Evolutionary conservation across 1,284 basidiomycete species (phyloP), one percentile per base, ranked within the genome.

Genomic region (Puccinia horiana): DNA sequence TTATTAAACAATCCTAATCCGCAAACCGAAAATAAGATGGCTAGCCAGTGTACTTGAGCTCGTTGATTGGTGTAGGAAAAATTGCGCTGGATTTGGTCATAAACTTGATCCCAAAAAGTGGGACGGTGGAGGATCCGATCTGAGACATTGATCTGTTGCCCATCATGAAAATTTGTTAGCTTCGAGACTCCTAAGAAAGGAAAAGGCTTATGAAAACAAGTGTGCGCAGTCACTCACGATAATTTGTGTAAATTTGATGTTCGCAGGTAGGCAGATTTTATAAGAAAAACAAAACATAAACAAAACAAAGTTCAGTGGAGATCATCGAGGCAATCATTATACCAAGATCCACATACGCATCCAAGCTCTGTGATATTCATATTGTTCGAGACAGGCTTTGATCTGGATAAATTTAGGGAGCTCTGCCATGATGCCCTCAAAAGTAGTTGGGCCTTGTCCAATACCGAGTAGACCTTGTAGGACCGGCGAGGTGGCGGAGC

Each of bases 21-120:
- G 37, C 78, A 80, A 58, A 70, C 67, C n/a, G 78, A 67, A 42
- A 80, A 80, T n/a, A 80, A 40, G 44, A 80, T 72, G 47, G 78
- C 78, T 11, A 80, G 52, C 78, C 78, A 80, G 54, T 80, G 78
- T 23, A 44, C 44, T 40, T 72, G 69, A 3, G 37, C 49, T 75
- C 54, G 47, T 32, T 75, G 52, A 58, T 75, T 32, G 12, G 29
- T 58, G n/a, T 75, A 75, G n/a, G 76, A 63, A 65, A 65, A 61
- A 26, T 77, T 58, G 5, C 35, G 54, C 37, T 26, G 8, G 47
- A 77, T 61, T 65, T 77, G 76, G 16, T 42, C 58, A 37, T 77
- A 65, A 29, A 77, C 58, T 37, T 77, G 76, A 0, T 65, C 40
- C 58, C 76, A 65, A 26, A 77, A 77, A 23, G 40, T 23, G 18